A percentile compares a stretch with the other conserved stretches of the same genome.
phyloP scores from a whole-genome alignment of 225 moss, liverwort and hornwort genomes.

The Climacium dendroides region DNA sequence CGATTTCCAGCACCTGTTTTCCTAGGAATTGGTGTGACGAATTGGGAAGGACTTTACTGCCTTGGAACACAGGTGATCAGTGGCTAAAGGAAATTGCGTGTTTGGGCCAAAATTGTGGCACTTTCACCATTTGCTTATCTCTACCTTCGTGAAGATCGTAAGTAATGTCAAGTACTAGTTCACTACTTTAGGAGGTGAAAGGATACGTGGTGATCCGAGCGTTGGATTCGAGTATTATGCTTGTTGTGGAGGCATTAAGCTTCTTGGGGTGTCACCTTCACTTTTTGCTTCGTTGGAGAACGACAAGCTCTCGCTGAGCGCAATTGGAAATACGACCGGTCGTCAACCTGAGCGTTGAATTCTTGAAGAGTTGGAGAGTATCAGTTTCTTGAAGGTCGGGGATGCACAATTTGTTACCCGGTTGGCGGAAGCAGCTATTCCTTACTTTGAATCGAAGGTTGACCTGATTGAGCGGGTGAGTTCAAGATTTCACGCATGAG shows the following conservation, averaged over 20 bases:
- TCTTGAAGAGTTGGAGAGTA: not conserved
- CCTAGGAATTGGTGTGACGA: not conserved
- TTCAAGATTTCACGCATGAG: constrained; percentile 4
- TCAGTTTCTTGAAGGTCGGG: not conserved
- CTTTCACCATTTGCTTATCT: not conserved
- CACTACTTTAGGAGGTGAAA: not conserved
- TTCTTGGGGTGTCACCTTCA: not conserved
- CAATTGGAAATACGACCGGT: not conserved
- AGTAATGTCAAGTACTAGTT: not conserved
- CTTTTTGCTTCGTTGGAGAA: not conserved
- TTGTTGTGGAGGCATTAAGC: not conserved
- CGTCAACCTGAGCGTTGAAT: not conserved
- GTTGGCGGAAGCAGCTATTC: not conserved
- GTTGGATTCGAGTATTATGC: not conserved
- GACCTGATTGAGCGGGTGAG: not conserved
- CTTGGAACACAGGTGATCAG: not conserved
- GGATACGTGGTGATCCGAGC: not conserved
- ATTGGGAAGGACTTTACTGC: not conserved
- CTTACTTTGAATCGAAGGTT: not conserved
- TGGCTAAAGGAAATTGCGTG: not conserved
- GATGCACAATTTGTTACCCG: not conserved
- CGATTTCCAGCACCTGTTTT: not conserved
- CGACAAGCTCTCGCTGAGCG: not conserved
- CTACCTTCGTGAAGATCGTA: not conserved
- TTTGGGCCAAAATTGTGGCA: not conserved